These are phyloP conservation scores for Rhynchosporium secalis DNA, from an alignment of 2,329 filamentous ascomycete species.

Conservation along the genomic window DNA sequence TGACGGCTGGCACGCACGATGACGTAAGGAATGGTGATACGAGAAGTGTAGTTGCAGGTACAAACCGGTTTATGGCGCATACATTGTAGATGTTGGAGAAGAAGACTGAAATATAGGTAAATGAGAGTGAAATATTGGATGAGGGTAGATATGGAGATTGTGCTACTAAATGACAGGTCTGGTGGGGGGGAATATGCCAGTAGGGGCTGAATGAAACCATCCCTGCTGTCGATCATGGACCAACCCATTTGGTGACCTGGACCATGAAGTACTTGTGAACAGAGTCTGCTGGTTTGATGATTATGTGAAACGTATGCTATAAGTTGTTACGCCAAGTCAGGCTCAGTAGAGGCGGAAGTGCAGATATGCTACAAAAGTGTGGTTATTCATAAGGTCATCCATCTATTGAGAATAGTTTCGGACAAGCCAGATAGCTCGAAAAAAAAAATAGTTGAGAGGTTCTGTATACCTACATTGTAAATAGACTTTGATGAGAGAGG, in stretches of 20 bases:
- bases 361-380: no score
- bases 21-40: slow-evolving; percentile 6
- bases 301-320: background rate
- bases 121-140: slow-evolving; percentile 1
- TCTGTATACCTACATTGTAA: no score
- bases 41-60: slow-evolving; percentile 3
- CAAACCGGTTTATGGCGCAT: background rate
- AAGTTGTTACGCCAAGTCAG: background rate
- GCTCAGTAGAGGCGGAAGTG: no score
- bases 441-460: no score
- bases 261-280: background rate
- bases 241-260: background rate
- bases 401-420: no score
- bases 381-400: no score
- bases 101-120: background rate
- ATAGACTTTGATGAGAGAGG: no score
- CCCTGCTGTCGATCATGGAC: slow-evolving; percentile 15
- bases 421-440: no score
- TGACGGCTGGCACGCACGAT: slow-evolving; percentile 10
- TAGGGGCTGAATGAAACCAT: slow-evolving; percentile 7
- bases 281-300: background rate
- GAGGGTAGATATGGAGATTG: background rate
- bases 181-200: slow-evolving; percentile 9
- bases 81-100: background rate
- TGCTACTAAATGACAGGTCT: background rate